Evolutionary conservation across 768 basidiomycete genomes (phyloP).

Genomic region (Naganishia friedmannii): DNA sequence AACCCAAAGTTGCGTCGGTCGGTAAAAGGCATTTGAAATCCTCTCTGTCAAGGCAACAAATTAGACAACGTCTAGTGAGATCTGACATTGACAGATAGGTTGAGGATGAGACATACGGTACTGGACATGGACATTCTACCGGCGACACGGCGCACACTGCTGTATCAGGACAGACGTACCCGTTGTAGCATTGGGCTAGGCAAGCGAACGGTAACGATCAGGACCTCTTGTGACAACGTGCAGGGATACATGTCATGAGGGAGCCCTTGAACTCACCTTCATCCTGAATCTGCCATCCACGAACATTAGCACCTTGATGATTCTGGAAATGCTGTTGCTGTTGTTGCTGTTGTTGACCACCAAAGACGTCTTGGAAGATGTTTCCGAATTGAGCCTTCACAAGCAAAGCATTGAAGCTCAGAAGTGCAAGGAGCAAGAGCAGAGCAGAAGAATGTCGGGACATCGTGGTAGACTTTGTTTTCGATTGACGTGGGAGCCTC

Average conservation of each 20-base stretch:
- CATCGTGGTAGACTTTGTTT: not conserved
- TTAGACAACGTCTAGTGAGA: not conserved
- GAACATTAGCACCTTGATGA: conserved; percentile 13
- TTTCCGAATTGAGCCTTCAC: conserved; percentile 18
- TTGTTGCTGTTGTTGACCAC: conserved; percentile 16
- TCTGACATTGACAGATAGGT: not conserved
- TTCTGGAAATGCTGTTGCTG: conserved; percentile 22
- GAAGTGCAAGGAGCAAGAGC: not conserved
- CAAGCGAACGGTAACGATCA: not conserved
- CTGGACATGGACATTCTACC: conserved; percentile 17
- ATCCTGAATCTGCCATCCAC: conserved; percentile 19
- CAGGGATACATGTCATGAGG: too few species aligned
- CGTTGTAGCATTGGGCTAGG: conserved; percentile 17
- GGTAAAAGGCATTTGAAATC: conserved; percentile 19
- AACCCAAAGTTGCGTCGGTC: conserved; percentile 10
- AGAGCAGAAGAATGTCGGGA: not conserved
- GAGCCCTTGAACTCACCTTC: conserved; percentile 13
- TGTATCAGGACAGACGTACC: conserved; percentile 15
- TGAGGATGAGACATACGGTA: conserved; percentile 1
- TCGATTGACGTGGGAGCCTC: too few species aligned
- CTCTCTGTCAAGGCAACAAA: not conserved
- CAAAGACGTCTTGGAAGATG: conserved; percentile 22
- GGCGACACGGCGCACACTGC: conserved; percentile 2
- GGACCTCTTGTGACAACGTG: not conserved
- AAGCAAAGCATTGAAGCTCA: not conserved